These are phyloP conservation scores for Leishmania gerbilli DNA, from an alignment of 208 protist species.

Conservation along the genomic window DNA sequence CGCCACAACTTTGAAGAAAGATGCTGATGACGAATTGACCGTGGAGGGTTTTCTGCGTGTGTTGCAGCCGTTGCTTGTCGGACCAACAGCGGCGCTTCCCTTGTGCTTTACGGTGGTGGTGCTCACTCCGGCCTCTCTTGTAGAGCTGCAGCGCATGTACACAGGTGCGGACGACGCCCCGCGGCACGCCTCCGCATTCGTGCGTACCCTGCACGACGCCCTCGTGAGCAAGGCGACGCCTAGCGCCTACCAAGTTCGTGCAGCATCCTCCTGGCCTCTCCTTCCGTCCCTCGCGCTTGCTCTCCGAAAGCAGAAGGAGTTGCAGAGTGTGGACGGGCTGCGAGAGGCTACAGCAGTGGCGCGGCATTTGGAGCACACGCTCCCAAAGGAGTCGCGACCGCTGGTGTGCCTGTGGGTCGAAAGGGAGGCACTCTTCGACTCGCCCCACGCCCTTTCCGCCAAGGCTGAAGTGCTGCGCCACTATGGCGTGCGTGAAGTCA, in stretches of 20 bases:
- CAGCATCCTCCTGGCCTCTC: constrained; percentile 18
- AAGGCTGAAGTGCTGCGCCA: constrained; percentile 15
- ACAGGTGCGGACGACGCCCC: background rate
- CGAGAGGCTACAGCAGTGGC: constrained; percentile 25
- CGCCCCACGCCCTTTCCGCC: constrained; percentile 2
- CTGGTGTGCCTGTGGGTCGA: constrained; percentile 32
- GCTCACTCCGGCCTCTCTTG: constrained; percentile 16
- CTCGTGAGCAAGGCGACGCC: constrained; percentile 2
- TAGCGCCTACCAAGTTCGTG: background rate
- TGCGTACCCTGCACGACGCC: constrained; percentile 5
- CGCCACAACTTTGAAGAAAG: background rate
- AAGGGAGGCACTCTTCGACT: constrained; percentile 1
- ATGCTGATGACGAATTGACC: background rate
- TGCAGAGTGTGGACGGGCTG: constrained; percentile 14
- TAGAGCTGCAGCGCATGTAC: constrained; percentile 26
- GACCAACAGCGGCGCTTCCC: background rate
- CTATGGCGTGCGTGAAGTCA: constrained; percentile 28
- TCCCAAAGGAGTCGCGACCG: constrained; percentile 15
- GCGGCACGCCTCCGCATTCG: background rate
- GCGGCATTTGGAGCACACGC: constrained; percentile 17
- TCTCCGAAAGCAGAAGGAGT: background rate
- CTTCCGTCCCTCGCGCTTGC: constrained; percentile 10
- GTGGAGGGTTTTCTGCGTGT: constrained; percentile 5
- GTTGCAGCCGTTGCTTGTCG: constrained; percentile 9
- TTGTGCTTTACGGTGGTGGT: constrained; percentile 1